phyloP scores from a whole-genome alignment of 768 basidiomycete species.

The Gyrodon lividus region DNA sequence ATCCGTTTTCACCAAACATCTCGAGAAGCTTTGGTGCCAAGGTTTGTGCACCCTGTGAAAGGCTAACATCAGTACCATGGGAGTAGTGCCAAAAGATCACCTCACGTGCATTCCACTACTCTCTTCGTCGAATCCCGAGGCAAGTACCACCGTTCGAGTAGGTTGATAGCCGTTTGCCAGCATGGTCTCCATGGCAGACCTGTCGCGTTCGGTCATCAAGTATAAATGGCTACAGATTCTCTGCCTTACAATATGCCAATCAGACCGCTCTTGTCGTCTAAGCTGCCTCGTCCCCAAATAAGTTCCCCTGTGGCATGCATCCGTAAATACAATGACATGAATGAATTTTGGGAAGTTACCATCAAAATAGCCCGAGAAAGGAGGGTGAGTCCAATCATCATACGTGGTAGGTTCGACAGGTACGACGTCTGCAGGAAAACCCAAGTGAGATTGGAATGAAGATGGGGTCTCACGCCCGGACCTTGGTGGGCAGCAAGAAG shows the following conservation, averaged over 20 bases:
- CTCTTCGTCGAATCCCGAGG: slow-evolving; percentile 81
- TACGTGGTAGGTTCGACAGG: slow-evolving; percentile 59
- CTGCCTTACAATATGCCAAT: slow-evolving; percentile 57
- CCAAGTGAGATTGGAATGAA: neutral
- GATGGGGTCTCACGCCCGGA: slow-evolving; percentile 20
- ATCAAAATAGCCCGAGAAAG: slow-evolving; percentile 63
- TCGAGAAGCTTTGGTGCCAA: slow-evolving; percentile 49
- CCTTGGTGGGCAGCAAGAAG: slow-evolving; percentile 56
- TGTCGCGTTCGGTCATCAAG: slow-evolving; percentile 15
- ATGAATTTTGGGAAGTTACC: slow-evolving; percentile 30
- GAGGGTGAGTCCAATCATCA: slow-evolving; percentile 57
- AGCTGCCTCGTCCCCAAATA: slow-evolving; percentile 51
- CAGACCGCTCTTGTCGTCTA: slow-evolving; percentile 66
- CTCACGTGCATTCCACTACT: slow-evolving; percentile 48
- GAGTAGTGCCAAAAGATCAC: neutral
- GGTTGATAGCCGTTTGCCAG: slow-evolving; percentile 64
- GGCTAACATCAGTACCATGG: neutral
- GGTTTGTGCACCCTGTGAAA: slow-evolving; percentile 50
- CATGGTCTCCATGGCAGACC: slow-evolving; percentile 61
- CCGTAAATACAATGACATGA: neutral
- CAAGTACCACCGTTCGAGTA: slow-evolving; percentile 56
- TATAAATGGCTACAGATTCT: neutral
- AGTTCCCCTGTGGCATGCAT: slow-evolving; percentile 25
- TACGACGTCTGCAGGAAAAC: slow-evolving; percentile 52
- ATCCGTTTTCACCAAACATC: slow-evolving; percentile 67